Base-by-base conservation (phyloP, 2,329 filamentous ascomycete genomes). In the Plenodomus tracheiphilus region DNA sequence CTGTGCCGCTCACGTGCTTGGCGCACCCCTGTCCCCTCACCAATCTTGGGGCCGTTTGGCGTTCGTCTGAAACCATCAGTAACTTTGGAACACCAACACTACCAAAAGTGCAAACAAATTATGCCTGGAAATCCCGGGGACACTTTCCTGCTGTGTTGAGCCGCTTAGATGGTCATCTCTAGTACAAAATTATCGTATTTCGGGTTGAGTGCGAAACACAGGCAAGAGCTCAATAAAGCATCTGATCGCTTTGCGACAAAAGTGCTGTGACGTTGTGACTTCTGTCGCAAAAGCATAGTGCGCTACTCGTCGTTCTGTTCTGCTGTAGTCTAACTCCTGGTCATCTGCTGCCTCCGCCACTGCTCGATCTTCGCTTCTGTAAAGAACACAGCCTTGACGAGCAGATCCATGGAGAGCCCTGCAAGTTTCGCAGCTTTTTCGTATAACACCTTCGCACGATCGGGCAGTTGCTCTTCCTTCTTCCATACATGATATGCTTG, bases 401-500 rank as follows among this genome's bases (percentile, higher is more conserved):
- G 68, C 30, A 75, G 77, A 20, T 76, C 68, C 39, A 84, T 51
- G 10, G 77, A 77, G 28, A 82, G 58, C 6, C 79, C 82, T 6
- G 75, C 75, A 15, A 80, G 61, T 50, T 72, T 73, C 9, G 81
- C 81, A 10, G 75, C 79, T 40, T 76, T 70, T 49, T 80, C 72
- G 57, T 82, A 81, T 48, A 86, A 81, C 0, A 62, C 47, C 43
- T 67, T 77, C 16, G 76, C 78, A 13, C 60, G 59, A 4, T 74
- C 70, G 15, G 76, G 70, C 21, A 85, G 64, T 21, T 82, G 77
- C 2, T 75, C 69, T 47, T 74, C 74, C 25, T 67, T 71, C 43
- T 75, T 76, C 64, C 80, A 83, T 7, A 74, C 69, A 32, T 66
- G 69, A 58, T 85, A 85, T 34, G 65, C 65, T 41, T 74, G 75